Evolutionary conservation across 2,329 filamentous ascomycete species (phyloP).

Genomic region (Graphilbum sp.): DNA sequence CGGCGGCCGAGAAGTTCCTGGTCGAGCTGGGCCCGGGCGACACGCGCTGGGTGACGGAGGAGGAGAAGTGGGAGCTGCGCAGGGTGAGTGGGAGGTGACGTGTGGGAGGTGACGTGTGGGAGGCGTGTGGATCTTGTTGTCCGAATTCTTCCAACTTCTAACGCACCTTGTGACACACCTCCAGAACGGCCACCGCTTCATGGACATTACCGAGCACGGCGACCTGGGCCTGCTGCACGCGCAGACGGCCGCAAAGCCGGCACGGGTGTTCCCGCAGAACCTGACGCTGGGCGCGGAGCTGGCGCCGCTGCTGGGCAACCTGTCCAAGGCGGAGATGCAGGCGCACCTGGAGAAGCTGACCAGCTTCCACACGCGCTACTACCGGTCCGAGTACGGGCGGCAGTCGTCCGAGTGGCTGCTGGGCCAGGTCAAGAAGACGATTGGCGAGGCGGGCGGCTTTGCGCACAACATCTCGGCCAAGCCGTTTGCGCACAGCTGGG

Average conservation of each 20-base stretch:
- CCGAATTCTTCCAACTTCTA: too few species aligned
- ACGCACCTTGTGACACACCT: too few species aligned
- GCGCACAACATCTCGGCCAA: conserved; percentile 49
- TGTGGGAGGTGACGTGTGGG: too few species aligned
- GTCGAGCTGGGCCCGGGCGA: conserved; percentile 76
- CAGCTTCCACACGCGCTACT: conserved; percentile 68
- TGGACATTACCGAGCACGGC: conserved; percentile 73
- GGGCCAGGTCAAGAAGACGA: conserved; percentile 52
- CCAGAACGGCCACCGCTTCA: conserved; percentile 77
- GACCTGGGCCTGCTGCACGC: conserved; percentile 35
- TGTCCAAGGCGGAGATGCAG: conserved; percentile 63
- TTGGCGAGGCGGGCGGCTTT: conserved; percentile 54
- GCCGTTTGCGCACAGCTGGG: conserved; percentile 71
- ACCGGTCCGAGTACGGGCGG: conserved; percentile 57
- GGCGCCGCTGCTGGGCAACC: conserved; percentile 45
- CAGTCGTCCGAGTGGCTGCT: conserved; percentile 83
- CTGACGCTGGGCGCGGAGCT: conserved; percentile 45
- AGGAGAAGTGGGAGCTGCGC: conserved; percentile 85
- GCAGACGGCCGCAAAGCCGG: conserved; percentile 41
- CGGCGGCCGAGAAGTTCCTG: conserved; percentile 41
- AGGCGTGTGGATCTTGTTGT: too few species aligned
- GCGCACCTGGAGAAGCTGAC: conserved; percentile 64
- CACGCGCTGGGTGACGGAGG: conserved; percentile 76
- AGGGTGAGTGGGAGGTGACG: conserved; percentile 37
- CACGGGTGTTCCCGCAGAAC: conserved; percentile 29